Percentiles rank a stretch among this genome's conserved stretches.
Conservation (phyloP, 108 stramenopile genomes). For the Stephanodiscus minutulus region DNA sequence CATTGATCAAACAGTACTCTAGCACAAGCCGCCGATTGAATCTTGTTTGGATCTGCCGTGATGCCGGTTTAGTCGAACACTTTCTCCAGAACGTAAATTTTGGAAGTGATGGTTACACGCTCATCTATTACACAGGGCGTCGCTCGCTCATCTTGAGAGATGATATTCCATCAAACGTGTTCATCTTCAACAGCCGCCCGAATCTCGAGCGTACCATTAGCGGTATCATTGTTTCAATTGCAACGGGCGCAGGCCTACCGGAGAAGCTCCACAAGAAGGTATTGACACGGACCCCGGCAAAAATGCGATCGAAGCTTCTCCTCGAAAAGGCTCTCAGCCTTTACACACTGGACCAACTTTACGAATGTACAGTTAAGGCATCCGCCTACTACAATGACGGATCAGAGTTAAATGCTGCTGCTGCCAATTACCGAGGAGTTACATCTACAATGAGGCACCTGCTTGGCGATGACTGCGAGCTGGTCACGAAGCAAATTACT, state of each 20-base stretch:
- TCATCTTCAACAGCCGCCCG: constrained; percentile 38
- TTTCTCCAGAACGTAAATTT: constrained; percentile 38
- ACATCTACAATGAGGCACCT: constrained; percentile 34
- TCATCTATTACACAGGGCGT: constrained; percentile 50
- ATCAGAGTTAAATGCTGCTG: not conserved
- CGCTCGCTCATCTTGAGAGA: constrained; percentile 27
- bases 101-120: constrained; percentile 15
- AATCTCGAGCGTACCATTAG: constrained; percentile 29
- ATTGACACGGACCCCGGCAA: constrained; percentile 11
- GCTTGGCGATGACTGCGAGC: constrained; percentile 18
- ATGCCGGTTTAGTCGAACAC: constrained; percentile 43
- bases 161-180: constrained; percentile 36
- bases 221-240: constrained; percentile 29
- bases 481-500: constrained; percentile 19
- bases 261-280: constrained; percentile 25
- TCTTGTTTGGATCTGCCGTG: constrained; percentile 48
- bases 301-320: constrained; percentile 26
- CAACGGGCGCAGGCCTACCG: constrained; percentile 27
- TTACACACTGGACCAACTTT: constrained; percentile 42
- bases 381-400: constrained; percentile 11
- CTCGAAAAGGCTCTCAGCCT: constrained; percentile 33
- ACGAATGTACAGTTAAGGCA: constrained; percentile 36
- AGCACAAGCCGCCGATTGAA: constrained; percentile 38
- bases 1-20: constrained; percentile 35
- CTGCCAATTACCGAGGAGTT: constrained; percentile 20